A percentile compares a stretch with the other conserved stretches of the same genome.
Conservation (phyloP, 2,329 filamentous ascomycete genomes). For the Fusarium sp. region DNA sequence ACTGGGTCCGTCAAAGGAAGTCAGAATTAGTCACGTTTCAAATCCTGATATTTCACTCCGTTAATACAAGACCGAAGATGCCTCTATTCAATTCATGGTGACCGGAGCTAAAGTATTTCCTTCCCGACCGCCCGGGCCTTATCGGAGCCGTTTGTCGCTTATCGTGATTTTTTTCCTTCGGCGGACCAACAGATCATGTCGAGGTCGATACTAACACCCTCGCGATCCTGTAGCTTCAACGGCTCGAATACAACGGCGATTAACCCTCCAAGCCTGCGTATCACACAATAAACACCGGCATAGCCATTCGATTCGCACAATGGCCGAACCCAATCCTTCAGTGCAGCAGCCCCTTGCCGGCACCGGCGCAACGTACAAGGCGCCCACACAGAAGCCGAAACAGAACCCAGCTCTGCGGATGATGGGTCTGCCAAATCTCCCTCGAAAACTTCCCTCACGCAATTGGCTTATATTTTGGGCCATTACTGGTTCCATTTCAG, state of each 20-base stretch:
- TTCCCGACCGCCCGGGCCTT: conserved; percentile 29
- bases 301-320: conserved; percentile 1
- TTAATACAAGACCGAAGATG: neutral
- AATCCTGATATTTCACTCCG: neutral
- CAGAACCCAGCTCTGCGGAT: conserved; percentile 78
- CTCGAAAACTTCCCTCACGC: conserved; percentile 85
- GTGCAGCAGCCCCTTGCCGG: conserved; percentile 39
- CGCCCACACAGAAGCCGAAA: conserved; percentile 53
- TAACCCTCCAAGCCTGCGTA: neutral
- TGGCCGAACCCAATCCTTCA: conserved; percentile 38
- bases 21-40: neutral
- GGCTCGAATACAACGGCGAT: conserved; percentile 3
- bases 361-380: conserved; percentile 41
- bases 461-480: conserved; percentile 98
- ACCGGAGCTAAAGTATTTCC: conserved; percentile 38
- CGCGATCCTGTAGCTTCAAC: conserved; percentile 13
- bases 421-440: conserved; percentile 86
- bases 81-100: neutral
- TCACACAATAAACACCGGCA: neutral
- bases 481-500: conserved; percentile 78
- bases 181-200: conserved; percentile 11
- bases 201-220: conserved; percentile 18
- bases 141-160: conserved; percentile 28
- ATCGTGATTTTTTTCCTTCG: conserved; percentile 31
- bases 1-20: neutral